Evolutionary conservation across 352 stramenopile species (phyloP).

Genomic region (Nothophytophthora sp.): DNA sequence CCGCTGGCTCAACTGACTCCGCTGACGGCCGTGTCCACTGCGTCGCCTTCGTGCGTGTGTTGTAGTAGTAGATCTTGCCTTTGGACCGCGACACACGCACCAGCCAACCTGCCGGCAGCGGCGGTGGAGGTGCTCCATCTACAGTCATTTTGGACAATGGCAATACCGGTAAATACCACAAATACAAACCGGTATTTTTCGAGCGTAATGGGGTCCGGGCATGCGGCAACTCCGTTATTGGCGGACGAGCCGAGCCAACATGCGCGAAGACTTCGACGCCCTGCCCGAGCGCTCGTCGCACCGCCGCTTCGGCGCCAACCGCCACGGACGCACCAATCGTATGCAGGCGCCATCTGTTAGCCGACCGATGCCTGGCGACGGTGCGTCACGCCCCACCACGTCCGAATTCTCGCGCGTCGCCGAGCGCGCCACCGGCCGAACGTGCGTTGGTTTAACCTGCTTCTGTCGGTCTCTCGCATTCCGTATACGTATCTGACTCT

Average conservation of each 20-base stretch:
- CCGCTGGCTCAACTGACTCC: too few relatives aligned
- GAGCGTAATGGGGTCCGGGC: too few relatives aligned
- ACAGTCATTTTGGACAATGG: too few relatives aligned
- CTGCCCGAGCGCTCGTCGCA: slow-evolving; percentile 4
- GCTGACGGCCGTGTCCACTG: slow-evolving; percentile 56
- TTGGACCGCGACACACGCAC: slow-evolving; percentile 75
- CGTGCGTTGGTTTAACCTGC: too few relatives aligned
- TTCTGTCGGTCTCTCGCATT: too few relatives aligned
- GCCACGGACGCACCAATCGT: slow-evolving; percentile 3
- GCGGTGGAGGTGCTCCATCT: background rate
- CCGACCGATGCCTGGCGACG: background rate
- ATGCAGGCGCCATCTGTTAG: background rate
- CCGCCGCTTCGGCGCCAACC: slow-evolving; percentile 9
- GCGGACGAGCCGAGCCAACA: too few relatives aligned
- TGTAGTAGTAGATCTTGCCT: slow-evolving; percentile 71
- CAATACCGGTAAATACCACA: too few relatives aligned
- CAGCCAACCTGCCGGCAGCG: slow-evolving; percentile 54
- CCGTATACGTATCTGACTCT: too few relatives aligned
- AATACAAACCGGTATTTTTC: too few relatives aligned
- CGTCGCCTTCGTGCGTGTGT: slow-evolving; percentile 46
- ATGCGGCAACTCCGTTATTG: too few relatives aligned
- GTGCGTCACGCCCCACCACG: slow-evolving; percentile 6
- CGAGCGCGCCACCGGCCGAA: slow-evolving; percentile 4
- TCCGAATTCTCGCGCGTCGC: slow-evolving; percentile 8
- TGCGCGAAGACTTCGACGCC: too few relatives aligned